phyloP scores from a whole-genome alignment of 495 filamentous ascomycete genomes.

The Articulospora tetracladia region DNA sequence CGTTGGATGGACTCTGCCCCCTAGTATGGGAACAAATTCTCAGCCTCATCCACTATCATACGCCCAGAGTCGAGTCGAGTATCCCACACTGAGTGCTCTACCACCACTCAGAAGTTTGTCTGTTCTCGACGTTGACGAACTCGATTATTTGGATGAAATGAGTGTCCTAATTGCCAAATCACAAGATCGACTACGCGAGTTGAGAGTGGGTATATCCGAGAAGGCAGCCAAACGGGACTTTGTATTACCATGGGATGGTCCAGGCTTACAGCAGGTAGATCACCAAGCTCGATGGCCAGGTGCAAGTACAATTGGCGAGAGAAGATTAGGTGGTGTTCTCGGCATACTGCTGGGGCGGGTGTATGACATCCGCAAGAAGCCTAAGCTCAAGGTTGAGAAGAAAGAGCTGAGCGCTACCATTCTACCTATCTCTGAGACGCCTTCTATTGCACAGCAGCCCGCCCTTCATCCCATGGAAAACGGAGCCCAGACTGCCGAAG shows the following conservation, averaged over 20 bases:
- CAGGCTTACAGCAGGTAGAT: conserved; percentile 53
- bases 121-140: conserved; percentile 86
- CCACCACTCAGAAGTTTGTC: conserved; percentile 76
- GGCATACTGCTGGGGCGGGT: conserved; percentile 65
- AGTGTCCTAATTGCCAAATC: conserved; percentile 76
- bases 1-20: conserved; percentile 37
- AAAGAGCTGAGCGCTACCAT: conserved; percentile 1
- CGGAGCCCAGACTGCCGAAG: conserved; percentile 1
- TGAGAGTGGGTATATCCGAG: conserved; percentile 73
- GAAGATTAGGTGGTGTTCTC: conserved; percentile 64
- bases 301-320: conserved; percentile 41
- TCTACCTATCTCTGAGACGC: background rate
- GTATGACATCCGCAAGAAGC: conserved; percentile 53
- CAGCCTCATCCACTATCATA: conserved; percentile 27
- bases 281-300: conserved; percentile 44
- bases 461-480: background rate
- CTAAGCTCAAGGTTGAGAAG: conserved; percentile 15
- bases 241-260: conserved; percentile 58
- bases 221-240: conserved; percentile 55
- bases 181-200: conserved; percentile 61
- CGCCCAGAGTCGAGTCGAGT: conserved; percentile 57
- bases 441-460: background rate
- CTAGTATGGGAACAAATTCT: conserved; percentile 21
- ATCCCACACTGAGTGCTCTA: conserved; percentile 81
- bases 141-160: conserved; percentile 86